Conservation (phyloP, 768 basidiomycete species). For the Tubosaeta sp. region DNA sequence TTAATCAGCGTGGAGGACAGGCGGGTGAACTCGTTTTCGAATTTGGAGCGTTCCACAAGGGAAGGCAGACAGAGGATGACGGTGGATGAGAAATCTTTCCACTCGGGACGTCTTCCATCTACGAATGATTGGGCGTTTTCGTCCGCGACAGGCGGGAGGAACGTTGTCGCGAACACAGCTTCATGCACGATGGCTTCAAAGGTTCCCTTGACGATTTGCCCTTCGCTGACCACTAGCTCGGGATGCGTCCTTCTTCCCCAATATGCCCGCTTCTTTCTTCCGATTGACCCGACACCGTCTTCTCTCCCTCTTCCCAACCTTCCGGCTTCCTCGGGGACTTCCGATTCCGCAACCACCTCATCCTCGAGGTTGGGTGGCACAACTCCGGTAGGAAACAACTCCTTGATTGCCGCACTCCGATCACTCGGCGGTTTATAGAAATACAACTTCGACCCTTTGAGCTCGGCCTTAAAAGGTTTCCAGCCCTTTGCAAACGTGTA, state of each 20-base stretch:
- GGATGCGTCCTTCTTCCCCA: conserved; percentile 79
- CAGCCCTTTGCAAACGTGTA: conserved; percentile 60
- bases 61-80: conserved; percentile 59
- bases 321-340: conserved; percentile 25
- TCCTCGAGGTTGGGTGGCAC: conserved; percentile 53
- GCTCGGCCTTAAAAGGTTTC: conserved; percentile 82
- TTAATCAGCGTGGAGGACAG: conserved; percentile 62
- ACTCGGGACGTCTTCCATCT: conserved; percentile 33
- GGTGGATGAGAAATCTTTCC: conserved; percentile 62
- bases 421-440: conserved; percentile 85
- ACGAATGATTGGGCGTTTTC: conserved; percentile 11
- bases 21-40: conserved; percentile 68
- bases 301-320: conserved; percentile 32
- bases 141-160: conserved; percentile 29
- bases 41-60: conserved; percentile 48
- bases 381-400: conserved; percentile 66
- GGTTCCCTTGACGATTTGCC: conserved; percentile 56
- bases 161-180: conserved; percentile 72
- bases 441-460: conserved; percentile 81
- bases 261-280: conserved; percentile 62
- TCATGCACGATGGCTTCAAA: conserved; percentile 82
- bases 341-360: conserved; percentile 29
- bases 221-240: conserved; percentile 46
- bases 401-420: conserved; percentile 56
- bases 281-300: conserved; percentile 24